Percentiles rank a stretch among this genome's conserved stretches.
Evolutionary conservation across 2,329 filamentous ascomycete genomes (phyloP).

Genomic region (Dothideomycetidae sp.): DNA sequence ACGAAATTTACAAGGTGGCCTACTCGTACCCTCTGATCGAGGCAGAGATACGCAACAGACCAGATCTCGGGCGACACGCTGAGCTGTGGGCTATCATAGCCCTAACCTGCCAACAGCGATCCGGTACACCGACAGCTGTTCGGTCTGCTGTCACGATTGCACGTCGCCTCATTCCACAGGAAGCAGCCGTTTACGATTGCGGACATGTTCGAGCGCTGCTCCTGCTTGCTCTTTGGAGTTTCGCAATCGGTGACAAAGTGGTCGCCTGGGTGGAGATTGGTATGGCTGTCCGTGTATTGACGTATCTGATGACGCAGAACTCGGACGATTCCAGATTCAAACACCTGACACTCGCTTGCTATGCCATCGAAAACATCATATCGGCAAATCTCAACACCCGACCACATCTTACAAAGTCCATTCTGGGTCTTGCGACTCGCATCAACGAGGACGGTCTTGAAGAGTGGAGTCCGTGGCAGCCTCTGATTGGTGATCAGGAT

Average conservation of each 20-base stretch:
- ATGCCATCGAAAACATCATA: slow-evolving; percentile 47
- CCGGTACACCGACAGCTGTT: slow-evolving; percentile 16
- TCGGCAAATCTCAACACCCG: slow-evolving; percentile 37
- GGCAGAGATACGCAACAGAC: slow-evolving; percentile 17
- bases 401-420: slow-evolving; percentile 36
- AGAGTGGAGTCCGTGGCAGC: slow-evolving; percentile 57
- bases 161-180: slow-evolving; percentile 20
- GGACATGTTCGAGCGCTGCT: slow-evolving; percentile 31
- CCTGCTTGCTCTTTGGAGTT: slow-evolving; percentile 45
- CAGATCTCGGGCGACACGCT: slow-evolving; percentile 25
- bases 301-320: slow-evolving; percentile 13
- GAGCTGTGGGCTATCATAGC: slow-evolving; percentile 34
- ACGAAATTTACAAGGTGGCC: slow-evolving; percentile 44
- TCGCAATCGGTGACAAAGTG: slow-evolving; percentile 43
- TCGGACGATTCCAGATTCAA: not conserved
- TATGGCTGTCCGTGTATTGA: slow-evolving; percentile 43
- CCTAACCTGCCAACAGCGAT: slow-evolving; percentile 17
- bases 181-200: slow-evolving; percentile 22
- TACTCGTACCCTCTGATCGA: slow-evolving; percentile 39
- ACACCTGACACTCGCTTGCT: slow-evolving; percentile 16
- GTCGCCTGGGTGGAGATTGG: slow-evolving; percentile 52
- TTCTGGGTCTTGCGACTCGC: slow-evolving; percentile 33
- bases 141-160: not conserved
- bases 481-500: not conserved
- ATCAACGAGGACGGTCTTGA: slow-evolving; percentile 54